phyloP scores from a whole-genome alignment of 768 basidiomycete species.

The Lentinula raphanica region DNA sequence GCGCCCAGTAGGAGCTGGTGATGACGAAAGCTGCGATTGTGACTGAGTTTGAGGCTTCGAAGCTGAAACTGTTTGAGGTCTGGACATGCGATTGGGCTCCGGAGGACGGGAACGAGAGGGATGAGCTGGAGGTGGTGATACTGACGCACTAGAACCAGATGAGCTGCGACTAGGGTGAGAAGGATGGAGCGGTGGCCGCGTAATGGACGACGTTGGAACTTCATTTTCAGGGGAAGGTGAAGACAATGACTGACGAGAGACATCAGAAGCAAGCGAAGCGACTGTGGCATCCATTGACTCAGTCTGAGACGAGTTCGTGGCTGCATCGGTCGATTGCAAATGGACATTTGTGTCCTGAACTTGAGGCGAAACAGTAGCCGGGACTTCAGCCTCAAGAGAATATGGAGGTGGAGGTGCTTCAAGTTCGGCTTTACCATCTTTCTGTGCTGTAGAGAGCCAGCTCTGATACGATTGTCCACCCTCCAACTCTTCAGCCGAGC shows the following conservation, averaged over 20 bases:
- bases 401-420: constrained; percentile 69
- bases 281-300: not conserved
- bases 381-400: constrained; percentile 42
- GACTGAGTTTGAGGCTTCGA: not conserved
- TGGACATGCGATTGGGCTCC: not conserved
- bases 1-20: not conserved
- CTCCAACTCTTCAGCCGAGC: constrained; percentile 16
- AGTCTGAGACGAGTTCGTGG: not conserved
- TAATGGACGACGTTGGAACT: constrained; percentile 8
- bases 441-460: constrained; percentile 44
- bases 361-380: not conserved
- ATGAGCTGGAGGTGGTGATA: constrained; percentile 2
- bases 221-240: not conserved
- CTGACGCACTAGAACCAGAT: not conserved
- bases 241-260: constrained; percentile 4
- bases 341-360: constrained; percentile 4
- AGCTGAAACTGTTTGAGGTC: not conserved
- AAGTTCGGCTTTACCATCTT: constrained; percentile 41
- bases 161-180: constrained; percentile 19
- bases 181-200: constrained; percentile 29
- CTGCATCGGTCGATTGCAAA: not conserved
- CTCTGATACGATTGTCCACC: constrained; percentile 32
- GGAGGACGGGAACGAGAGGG: constrained; percentile 4
- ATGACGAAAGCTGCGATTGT: not conserved
- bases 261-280: not conserved